A percentile compares a stretch with the other conserved stretches of the same genome.
phyloP scores from a whole-genome alignment of 31 red algal genomes.

The Asparagopsis taxiformis region DNA sequence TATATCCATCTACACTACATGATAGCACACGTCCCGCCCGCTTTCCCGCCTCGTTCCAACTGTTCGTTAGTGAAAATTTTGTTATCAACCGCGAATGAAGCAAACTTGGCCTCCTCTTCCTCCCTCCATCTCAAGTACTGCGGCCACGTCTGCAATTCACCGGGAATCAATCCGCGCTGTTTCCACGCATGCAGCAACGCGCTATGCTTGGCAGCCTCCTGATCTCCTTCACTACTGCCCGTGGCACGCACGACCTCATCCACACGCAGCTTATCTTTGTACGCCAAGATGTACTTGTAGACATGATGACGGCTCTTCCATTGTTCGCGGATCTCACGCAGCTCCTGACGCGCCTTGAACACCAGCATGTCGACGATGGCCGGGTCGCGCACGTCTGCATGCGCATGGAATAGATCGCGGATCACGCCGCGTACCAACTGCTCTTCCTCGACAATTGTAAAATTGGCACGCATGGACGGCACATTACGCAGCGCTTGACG shows the following conservation, averaged over 20 bases:
- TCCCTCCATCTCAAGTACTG: conserved; percentile 69
- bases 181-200: conserved; percentile 60
- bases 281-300: conserved; percentile 55
- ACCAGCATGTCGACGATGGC: conserved; percentile 91
- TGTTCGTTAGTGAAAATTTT: conserved; percentile 55
- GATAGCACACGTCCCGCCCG: background rate
- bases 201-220: conserved; percentile 11
- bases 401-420: conserved; percentile 75
- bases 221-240: conserved; percentile 3
- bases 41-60: conserved; percentile 18
- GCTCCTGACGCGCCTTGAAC: conserved; percentile 87
- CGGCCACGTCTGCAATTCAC: conserved; percentile 58
- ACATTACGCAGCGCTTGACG: conserved; percentile 62
- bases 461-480: conserved; percentile 77
- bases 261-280: conserved; percentile 46
- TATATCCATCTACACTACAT: background rate
- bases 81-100: conserved; percentile 53
- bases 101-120: conserved; percentile 81
- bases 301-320: conserved; percentile 95
- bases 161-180: conserved; percentile 42
- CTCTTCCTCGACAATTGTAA: conserved; percentile 68
- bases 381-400: conserved; percentile 64
- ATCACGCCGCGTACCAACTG: conserved; percentile 36
- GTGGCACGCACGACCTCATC: conserved; percentile 12
- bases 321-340: conserved; percentile 85